Percentiles rank a stretch among this genome's conserved stretches.
Evolutionary conservation across 257 asterid species (phyloP).

Genomic region (Ilex aquifolium): DNA sequence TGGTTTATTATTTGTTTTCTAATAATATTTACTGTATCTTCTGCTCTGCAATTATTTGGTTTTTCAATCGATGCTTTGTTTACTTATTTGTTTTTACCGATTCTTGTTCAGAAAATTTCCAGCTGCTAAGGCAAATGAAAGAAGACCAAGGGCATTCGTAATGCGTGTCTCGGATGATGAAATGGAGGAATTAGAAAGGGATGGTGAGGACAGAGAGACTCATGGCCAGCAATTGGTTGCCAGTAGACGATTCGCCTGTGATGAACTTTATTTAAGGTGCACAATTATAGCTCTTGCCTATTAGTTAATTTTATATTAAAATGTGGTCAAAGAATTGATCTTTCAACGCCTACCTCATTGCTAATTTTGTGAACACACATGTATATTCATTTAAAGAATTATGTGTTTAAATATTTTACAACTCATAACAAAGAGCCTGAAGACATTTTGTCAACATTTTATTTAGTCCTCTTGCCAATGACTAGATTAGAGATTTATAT

Average conservation of each 20-base stretch:
- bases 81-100: neutral
- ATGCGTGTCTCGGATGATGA: conserved; percentile 50
- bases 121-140: conserved; percentile 27
- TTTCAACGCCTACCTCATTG: no score
- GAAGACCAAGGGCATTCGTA: conserved; percentile 37
- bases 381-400: no score
- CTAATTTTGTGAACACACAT: no score
- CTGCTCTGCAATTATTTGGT: neutral
- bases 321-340: no score
- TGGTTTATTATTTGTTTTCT: neutral
- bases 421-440: no score
- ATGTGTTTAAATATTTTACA: no score
- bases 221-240: conserved; percentile 20
- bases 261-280: conserved; percentile 57
- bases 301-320: neutral
- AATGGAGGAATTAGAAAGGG: conserved; percentile 27
- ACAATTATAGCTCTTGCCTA: neutral
- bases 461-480: no score
- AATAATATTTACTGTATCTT: neutral
- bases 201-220: conserved; percentile 32
- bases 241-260: conserved; percentile 51
- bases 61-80: neutral
- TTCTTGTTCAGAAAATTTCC: conserved; percentile 32
- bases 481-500: no score
- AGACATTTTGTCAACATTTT: no score